Evolutionary conservation across 1,284 basidiomycete species (phyloP).

Genomic region (Taiwanofungus camphoratus): DNA sequence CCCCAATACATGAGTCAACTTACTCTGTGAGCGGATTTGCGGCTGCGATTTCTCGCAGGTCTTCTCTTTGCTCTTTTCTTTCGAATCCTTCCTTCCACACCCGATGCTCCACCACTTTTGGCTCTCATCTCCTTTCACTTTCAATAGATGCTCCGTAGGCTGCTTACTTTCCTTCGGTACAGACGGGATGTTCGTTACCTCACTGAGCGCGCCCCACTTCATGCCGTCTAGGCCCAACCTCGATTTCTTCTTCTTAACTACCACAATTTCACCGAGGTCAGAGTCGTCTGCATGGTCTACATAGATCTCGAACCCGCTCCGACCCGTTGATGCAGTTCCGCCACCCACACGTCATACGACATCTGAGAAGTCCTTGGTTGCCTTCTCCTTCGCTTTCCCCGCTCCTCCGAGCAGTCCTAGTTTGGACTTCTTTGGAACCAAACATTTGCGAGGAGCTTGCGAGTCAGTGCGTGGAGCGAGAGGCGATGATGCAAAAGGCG

Average conservation of each 20-base stretch:
- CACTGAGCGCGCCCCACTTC: constrained; percentile 49
- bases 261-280: constrained; percentile 60
- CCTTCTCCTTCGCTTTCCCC: constrained; percentile 24
- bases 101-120: constrained; percentile 77
- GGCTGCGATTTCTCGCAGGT: too few species aligned
- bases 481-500: constrained; percentile 25
- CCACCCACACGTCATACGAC: constrained; percentile 51
- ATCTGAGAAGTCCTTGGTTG: constrained; percentile 50
- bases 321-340: constrained; percentile 33
- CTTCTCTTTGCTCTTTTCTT: constrained; percentile 37
- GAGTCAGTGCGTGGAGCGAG: constrained; percentile 29
- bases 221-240: constrained; percentile 56
- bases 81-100: constrained; percentile 58
- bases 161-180: constrained; percentile 21
- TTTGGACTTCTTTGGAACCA: constrained; percentile 71
- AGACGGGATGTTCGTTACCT: constrained; percentile 59
- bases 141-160: constrained; percentile 27
- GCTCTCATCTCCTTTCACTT: constrained; percentile 52
- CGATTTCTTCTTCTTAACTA: constrained; percentile 77
- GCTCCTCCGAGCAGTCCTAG: constrained; percentile 48
- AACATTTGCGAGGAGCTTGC: constrained; percentile 38
- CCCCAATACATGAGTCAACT: constrained; percentile 18
- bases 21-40: constrained; percentile 39
- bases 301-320: constrained; percentile 62
- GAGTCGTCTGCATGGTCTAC: constrained; percentile 61